Evolutionary conservation across 192 early-diverging fungal species (phyloP).

Genomic region (Entomortierella beljakovae): DNA sequence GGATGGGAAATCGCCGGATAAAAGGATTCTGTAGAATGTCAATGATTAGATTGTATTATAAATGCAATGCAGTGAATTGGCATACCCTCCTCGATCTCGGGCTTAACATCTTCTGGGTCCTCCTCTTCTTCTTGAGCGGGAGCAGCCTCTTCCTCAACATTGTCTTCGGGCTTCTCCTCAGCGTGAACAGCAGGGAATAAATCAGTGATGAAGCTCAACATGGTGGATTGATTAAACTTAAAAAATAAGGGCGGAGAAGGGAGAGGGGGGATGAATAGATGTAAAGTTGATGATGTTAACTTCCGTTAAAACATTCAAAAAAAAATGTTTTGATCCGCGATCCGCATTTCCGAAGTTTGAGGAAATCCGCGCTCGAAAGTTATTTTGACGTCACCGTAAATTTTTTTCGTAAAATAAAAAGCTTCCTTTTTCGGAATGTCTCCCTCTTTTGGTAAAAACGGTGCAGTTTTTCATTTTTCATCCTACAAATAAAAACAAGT

Average conservation of each 20-base stretch:
- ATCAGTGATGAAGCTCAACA: conserved; percentile 56
- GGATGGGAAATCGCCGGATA: too few species aligned
- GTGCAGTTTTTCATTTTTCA: too few species aligned
- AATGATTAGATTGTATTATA: not conserved
- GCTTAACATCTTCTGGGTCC: conserved; percentile 72
- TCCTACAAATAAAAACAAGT: too few species aligned
- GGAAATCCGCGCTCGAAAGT: too few species aligned
- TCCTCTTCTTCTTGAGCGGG: conserved; percentile 56
- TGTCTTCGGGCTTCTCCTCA: conserved; percentile 60
- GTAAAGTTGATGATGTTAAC: not conserved
- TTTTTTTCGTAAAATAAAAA: too few species aligned
- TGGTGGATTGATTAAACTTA: conserved; percentile 1
- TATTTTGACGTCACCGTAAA: too few species aligned
- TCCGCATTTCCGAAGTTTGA: too few species aligned
- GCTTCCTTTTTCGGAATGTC: too few species aligned
- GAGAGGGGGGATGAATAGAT: not conserved
- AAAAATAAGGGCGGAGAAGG: not conserved
- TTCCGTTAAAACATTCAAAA: too few species aligned
- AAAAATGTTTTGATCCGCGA: too few species aligned
- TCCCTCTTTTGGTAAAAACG: too few species aligned
- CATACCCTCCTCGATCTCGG: conserved; percentile 70
- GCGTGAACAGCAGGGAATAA: conserved; percentile 73
- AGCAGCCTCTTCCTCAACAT: conserved; percentile 1
- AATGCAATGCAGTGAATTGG: not conserved
- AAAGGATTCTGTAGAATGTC: too few species aligned